Percentiles rank a stretch among this genome's conserved stretches.
Evolutionary conservation across 1,284 basidiomycete species (phyloP).

Genomic region (Hymenochaete sp.): DNA sequence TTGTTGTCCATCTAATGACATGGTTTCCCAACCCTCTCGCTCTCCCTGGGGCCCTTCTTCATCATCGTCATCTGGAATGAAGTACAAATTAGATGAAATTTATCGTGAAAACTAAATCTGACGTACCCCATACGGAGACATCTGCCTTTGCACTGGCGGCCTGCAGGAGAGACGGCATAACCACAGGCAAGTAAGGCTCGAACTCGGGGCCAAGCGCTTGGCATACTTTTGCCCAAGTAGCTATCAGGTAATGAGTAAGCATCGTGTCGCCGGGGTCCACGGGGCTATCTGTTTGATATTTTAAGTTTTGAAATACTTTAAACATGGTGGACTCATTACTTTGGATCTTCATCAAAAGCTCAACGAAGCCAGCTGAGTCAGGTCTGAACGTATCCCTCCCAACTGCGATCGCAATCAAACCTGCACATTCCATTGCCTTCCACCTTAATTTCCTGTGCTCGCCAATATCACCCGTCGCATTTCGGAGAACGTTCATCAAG

Average conservation of each 20-base stretch:
- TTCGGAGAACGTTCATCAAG: slow-evolving; percentile 58
- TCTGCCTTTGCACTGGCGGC: slow-evolving; percentile 75
- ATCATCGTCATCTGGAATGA: slow-evolving; percentile 36
- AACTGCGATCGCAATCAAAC: slow-evolving; percentile 75
- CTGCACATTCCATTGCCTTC: slow-evolving; percentile 83
- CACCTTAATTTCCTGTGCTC: slow-evolving; percentile 62
- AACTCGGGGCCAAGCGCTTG: slow-evolving; percentile 75
- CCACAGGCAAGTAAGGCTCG: slow-evolving; percentile 73
- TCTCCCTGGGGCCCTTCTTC: slow-evolving; percentile 43
- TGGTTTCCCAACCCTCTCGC: slow-evolving; percentile 68
- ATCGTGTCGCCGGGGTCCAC: slow-evolving; percentile 57
- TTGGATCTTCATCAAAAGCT: slow-evolving; percentile 70
- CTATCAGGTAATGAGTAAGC: slow-evolving; percentile 58
- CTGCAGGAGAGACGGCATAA: slow-evolving; percentile 70
- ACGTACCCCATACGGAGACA: slow-evolving; percentile 64
- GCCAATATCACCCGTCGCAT: slow-evolving; percentile 48
- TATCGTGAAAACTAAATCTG: too few relatives aligned
- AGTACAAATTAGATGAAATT: too few relatives aligned
- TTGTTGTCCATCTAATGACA: slow-evolving; percentile 65
- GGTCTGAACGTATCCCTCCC: slow-evolving; percentile 68
- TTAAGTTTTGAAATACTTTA: slow-evolving; percentile 1
- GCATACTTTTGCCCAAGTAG: slow-evolving; percentile 78
- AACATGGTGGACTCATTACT: slow-evolving; percentile 36
- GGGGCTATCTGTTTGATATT: slow-evolving; percentile 42
- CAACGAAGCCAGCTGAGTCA: slow-evolving; percentile 64